A percentile compares a stretch with the other conserved stretches of the same genome.
phyloP scores from a whole-genome alignment of 1,139 yeast genomes.

The Sugiyamaella paludigena region DNA sequence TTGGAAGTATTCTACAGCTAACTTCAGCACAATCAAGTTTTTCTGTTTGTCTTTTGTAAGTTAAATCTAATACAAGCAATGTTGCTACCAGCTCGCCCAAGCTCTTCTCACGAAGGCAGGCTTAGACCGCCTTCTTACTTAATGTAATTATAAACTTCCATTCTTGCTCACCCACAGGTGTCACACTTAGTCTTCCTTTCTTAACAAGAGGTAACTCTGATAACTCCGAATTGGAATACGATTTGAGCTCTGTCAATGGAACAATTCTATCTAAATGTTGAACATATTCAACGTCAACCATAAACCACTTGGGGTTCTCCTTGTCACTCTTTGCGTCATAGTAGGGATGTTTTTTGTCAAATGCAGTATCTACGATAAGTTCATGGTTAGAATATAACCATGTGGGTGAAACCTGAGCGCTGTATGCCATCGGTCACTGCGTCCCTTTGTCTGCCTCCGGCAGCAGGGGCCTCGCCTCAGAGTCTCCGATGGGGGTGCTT shows the following conservation, averaged over 20 bases:
- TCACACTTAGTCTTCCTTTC: constrained; percentile 50
- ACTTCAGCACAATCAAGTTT: too few relatives aligned
- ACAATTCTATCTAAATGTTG: constrained; percentile 45
- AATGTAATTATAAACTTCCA: constrained; percentile 42
- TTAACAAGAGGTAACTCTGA: constrained; percentile 46
- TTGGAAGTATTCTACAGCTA: too few relatives aligned
- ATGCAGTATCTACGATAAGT: constrained; percentile 32
- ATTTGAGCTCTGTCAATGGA: constrained; percentile 40
- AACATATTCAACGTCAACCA: constrained; percentile 48
- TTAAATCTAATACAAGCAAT: too few relatives aligned
- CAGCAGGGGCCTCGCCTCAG: too few relatives aligned
- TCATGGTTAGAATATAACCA: constrained; percentile 24
- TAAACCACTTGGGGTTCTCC: constrained; percentile 52
- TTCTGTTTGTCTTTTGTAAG: too few relatives aligned
- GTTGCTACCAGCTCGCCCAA: too few relatives aligned
- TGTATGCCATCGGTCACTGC: too few relatives aligned
- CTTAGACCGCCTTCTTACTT: constrained; percentile 14
- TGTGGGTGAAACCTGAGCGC: too few relatives aligned
- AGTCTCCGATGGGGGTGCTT: too few relatives aligned
- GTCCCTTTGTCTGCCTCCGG: too few relatives aligned
- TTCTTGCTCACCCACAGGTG: constrained; percentile 45
- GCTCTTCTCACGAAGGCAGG: too few relatives aligned
- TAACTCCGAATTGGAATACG: constrained; percentile 31
- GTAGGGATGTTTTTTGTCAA: constrained; percentile 44
- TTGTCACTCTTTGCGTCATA: constrained; percentile 46